phyloP scores from a whole-genome alignment of 345 rosid genomes.

The Adansonia digitata region DNA sequence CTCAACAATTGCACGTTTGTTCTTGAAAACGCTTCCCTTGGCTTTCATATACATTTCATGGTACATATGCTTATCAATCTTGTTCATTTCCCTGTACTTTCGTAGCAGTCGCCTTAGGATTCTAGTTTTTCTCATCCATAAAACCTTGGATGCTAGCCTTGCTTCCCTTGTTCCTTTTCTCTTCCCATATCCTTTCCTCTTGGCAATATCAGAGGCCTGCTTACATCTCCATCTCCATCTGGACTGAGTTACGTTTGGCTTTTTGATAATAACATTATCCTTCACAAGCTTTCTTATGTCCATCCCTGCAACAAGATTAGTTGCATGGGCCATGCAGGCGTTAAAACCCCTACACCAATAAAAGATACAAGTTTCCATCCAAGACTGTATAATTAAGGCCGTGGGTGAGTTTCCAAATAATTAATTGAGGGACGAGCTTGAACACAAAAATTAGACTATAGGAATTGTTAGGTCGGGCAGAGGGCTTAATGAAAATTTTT shows the following conservation, averaged over 20 bases:
- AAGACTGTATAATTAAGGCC: neutral
- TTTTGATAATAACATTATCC: neutral
- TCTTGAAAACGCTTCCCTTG: slow-evolving; percentile 34
- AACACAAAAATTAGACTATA: too few species aligned
- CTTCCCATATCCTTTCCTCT: slow-evolving; percentile 9
- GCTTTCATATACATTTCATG: slow-evolving; percentile 39
- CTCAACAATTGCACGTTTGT: slow-evolving; percentile 35
- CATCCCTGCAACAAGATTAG: neutral
- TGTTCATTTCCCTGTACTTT: slow-evolving; percentile 30
- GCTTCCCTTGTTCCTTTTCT: slow-evolving; percentile 16
- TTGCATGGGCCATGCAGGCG: neutral
- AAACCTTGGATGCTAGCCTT: neutral
- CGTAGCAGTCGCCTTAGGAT: slow-evolving; percentile 3
- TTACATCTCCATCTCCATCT: neutral
- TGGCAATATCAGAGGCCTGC: neutral
- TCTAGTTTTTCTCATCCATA: slow-evolving; percentile 4
- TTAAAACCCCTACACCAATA: neutral
- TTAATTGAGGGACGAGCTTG: too few species aligned
- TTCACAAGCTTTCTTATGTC: slow-evolving; percentile 11
- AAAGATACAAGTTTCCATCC: neutral
- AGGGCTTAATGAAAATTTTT: too few species aligned
- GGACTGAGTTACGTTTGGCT: neutral
- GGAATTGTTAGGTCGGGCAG: too few species aligned
- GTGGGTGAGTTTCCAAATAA: neutral
- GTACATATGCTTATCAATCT: slow-evolving; percentile 38